Evolutionary conservation across 116 monocot species (phyloP).

Genomic region (Phalaenopsis hybrid): DNA sequence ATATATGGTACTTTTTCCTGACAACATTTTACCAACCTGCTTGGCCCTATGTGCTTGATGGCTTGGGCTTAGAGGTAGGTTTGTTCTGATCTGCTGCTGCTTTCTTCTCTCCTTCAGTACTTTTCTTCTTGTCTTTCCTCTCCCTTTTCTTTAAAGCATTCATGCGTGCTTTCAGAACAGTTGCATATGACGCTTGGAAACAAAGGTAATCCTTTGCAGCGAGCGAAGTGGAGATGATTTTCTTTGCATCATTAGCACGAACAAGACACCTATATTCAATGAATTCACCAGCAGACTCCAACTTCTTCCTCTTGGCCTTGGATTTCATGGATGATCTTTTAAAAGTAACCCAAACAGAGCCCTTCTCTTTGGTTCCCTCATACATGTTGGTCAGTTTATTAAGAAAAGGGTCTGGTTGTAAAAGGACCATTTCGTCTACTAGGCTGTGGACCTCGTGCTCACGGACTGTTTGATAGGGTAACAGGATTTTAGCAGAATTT

Average conservation of each 20-base stretch:
- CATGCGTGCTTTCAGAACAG: conserved; percentile 73
- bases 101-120: conserved; percentile 39
- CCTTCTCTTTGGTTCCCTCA: conserved; percentile 15
- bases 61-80: background rate
- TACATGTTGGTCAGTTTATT: conserved; percentile 17
- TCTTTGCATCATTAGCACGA: conserved; percentile 90
- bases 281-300: conserved; percentile 36
- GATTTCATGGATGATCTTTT: conserved; percentile 45
- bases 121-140: conserved; percentile 67
- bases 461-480: too few species aligned
- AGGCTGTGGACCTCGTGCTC: too few species aligned
- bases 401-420: conserved; percentile 14
- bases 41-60: background rate
- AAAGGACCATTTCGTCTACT: background rate
- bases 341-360: conserved; percentile 22
- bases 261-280: conserved; percentile 80
- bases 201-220: conserved; percentile 67
- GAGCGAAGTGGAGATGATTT: conserved; percentile 71
- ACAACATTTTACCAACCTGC: too few species aligned
- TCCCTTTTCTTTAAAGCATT: conserved; percentile 72
- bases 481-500: too few species aligned
- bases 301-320: conserved; percentile 50
- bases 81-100: conserved; percentile 26
- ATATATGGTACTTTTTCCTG: too few species aligned
- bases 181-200: conserved; percentile 82